phyloP scores from a whole-genome alignment of 225 moss, liverwort and hornwort species.

The Sphagnum contortum region DNA sequence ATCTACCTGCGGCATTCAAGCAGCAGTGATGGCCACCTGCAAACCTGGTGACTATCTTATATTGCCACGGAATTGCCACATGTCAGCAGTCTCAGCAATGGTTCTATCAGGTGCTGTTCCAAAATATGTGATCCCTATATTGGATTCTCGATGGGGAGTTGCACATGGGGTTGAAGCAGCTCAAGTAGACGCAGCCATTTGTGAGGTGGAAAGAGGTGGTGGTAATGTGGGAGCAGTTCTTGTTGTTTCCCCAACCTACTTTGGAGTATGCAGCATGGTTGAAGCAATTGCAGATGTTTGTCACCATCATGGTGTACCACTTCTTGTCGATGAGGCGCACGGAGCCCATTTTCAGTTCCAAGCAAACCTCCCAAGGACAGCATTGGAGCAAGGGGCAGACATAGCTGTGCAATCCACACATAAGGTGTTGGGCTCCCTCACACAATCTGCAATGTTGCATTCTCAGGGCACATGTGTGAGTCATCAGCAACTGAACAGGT shows the following conservation, averaged over 20 bases:
- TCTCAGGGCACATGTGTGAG: conserved; percentile 38
- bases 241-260: conserved; percentile 82
- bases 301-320: conserved; percentile 38
- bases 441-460: conserved; percentile 92
- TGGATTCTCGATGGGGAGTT: conserved; percentile 54
- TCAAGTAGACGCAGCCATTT: conserved; percentile 42
- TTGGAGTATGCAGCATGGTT: conserved; percentile 61
- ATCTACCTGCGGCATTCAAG: conserved; percentile 88
- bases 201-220: conserved; percentile 33
- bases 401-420: conserved; percentile 89
- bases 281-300: conserved; percentile 43
- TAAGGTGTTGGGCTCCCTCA: conserved; percentile 82
- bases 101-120: conserved; percentile 75
- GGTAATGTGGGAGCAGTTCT: conserved; percentile 67
- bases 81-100: conserved; percentile 81
- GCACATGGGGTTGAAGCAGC: conserved; percentile 39
- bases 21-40: conserved; percentile 80
- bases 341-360: conserved; percentile 89
- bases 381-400: conserved; percentile 75
- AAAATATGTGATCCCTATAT: conserved; percentile 45
- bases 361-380: conserved; percentile 44
- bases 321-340: conserved; percentile 88
- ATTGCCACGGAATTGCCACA: conserved; percentile 80
- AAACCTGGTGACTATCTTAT: conserved; percentile 57
- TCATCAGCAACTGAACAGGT: conserved; percentile 31